A percentile compares a stretch with the other conserved stretches of the same genome.
Evolutionary conservation across 148 eudicot genomes (phyloP).

Genomic region (Oxyria digyna): DNA sequence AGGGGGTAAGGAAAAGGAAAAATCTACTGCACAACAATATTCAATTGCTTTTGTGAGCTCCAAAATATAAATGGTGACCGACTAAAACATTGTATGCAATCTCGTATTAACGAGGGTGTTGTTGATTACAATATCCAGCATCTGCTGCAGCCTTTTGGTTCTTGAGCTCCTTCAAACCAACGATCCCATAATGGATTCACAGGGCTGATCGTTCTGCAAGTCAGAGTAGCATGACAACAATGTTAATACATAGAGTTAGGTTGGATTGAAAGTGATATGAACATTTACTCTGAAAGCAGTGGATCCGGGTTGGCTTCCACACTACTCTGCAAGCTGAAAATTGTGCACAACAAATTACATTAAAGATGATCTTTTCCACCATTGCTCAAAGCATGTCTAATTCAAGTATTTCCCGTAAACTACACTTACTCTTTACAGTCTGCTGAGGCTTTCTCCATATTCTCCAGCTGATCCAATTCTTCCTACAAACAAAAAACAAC

Average conservation of each 20-base stretch:
- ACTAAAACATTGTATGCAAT: no score
- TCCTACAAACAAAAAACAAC: slow-evolving; percentile 27
- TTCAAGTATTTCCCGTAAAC: background rate
- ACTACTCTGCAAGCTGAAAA: slow-evolving; percentile 28
- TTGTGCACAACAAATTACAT: slow-evolving; percentile 3
- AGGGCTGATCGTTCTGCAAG: slow-evolving; percentile 32
- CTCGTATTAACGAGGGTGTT: background rate
- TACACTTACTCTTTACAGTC: slow-evolving; percentile 76
- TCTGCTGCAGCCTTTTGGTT: slow-evolving; percentile 31
- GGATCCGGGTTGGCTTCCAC: slow-evolving; percentile 84
- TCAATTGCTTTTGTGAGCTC: background rate
- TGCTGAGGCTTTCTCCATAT: slow-evolving; percentile 49
- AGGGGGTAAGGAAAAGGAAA: background rate
- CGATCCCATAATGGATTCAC: slow-evolving; percentile 45
- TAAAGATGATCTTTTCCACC: background rate
- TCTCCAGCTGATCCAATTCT: slow-evolving; percentile 68
- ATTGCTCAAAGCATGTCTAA: background rate
- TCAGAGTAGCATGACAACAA: background rate
- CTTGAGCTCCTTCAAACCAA: slow-evolving; percentile 62
- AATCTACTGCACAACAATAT: background rate
- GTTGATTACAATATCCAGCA: slow-evolving; percentile 37
- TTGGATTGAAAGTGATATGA: background rate
- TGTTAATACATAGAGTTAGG: no score
- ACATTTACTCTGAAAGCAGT: slow-evolving; percentile 47
- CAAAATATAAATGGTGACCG: background rate